Conservation (phyloP, 129 eudicot species). For the Erigeron canadensis region DNA sequence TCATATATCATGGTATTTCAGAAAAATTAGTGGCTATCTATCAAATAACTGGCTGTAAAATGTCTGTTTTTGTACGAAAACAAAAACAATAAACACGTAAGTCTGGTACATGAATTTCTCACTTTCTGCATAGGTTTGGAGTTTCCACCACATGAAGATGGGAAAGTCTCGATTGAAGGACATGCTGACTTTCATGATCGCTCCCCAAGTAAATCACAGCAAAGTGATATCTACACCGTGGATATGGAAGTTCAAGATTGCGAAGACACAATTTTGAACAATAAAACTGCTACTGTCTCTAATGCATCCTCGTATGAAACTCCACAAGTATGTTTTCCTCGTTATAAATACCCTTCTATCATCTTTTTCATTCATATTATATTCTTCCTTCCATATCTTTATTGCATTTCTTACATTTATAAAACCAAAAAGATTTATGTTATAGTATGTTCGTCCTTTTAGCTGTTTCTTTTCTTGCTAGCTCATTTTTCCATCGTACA, state of each 20-base stretch:
- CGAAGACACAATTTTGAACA: constrained; percentile 11
- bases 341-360: neutral
- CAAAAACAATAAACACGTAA: neutral
- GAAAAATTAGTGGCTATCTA: neutral
- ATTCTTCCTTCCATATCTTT: neutral
- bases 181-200: constrained; percentile 17
- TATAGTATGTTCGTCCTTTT: neutral
- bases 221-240: constrained; percentile 23
- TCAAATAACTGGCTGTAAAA: neutral
- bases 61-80: constrained; percentile 7
- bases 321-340: constrained; percentile 26
- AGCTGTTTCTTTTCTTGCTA: neutral
- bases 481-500: neutral
- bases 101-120: neutral
- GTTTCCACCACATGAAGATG: constrained; percentile 28
- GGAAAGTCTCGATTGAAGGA: constrained; percentile 22
- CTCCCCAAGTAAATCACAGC: neutral
- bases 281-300: constrained; percentile 9
- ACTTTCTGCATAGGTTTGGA: constrained; percentile 22
- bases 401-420: neutral
- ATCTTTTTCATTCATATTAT: neutral
- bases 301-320: constrained; percentile 22
- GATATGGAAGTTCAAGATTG: constrained; percentile 21
- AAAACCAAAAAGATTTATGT: neutral
- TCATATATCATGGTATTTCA: constrained; percentile 4